Conservation (phyloP, 495 filamentous ascomycete species). For the Acidomyces sp. region DNA sequence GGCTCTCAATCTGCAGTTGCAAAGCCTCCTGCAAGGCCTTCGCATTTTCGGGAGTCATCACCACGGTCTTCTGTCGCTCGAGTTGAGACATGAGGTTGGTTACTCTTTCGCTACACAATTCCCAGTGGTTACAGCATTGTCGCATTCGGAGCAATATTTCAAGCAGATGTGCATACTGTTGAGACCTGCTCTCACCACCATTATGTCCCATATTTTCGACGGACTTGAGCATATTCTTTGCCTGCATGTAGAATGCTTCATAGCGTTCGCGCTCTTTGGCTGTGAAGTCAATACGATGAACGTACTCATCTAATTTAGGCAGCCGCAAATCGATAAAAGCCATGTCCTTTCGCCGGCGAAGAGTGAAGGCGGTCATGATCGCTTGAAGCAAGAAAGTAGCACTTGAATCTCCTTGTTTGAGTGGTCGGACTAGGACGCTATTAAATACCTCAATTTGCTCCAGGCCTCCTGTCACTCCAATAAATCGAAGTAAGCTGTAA, state of each 20-base stretch:
- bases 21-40: constrained; percentile 64
- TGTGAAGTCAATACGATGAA: constrained; percentile 66
- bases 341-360: constrained; percentile 83
- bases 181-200: constrained; percentile 28
- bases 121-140: constrained; percentile 83
- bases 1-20: constrained; percentile 63
- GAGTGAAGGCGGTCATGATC: constrained; percentile 69
- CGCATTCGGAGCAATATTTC: constrained; percentile 75
- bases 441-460: constrained; percentile 63
- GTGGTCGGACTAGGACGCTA: constrained; percentile 55
- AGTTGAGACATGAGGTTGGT: constrained; percentile 55
- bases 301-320: constrained; percentile 63
- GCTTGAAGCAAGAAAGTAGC: constrained; percentile 57
- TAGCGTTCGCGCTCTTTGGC: constrained; percentile 70
- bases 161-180: constrained; percentile 53
- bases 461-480: constrained; percentile 64
- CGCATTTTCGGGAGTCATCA: constrained; percentile 59
- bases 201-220: constrained; percentile 37
- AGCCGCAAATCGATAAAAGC: constrained; percentile 72
- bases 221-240: constrained; percentile 53
- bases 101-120: constrained; percentile 58
- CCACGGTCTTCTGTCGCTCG: constrained; percentile 51
- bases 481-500: constrained; percentile 67
- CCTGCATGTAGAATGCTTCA: constrained; percentile 60
- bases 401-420: constrained; percentile 44